These are phyloP conservation scores for Cladosporium sphaerospermum DNA, from an alignment of 2,329 filamentous ascomycete species.

Conservation along the genomic window DNA sequence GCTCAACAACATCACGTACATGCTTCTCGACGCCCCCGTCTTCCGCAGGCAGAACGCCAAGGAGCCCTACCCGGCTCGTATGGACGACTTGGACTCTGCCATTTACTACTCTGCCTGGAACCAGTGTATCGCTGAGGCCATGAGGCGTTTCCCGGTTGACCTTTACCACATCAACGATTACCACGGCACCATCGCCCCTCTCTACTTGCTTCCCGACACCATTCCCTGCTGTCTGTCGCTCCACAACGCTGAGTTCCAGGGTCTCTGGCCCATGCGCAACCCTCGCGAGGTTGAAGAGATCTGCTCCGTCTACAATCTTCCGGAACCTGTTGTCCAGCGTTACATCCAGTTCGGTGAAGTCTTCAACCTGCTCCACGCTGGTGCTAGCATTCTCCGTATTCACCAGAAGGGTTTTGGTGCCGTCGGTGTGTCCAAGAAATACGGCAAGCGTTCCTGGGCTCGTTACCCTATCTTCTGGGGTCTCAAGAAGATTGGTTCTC, in stretches of 20 bases:
- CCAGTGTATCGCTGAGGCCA: conserved; percentile 59
- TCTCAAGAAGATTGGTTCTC: conserved; percentile 54
- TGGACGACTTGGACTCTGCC: conserved; percentile 63
- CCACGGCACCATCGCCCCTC: conserved; percentile 56
- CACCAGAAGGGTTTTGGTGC: conserved; percentile 64
- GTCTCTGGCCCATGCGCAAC: conserved; percentile 61
- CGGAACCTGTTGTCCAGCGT: conserved; percentile 49
- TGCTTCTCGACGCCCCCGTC: conserved; percentile 60
- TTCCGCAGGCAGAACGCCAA: conserved; percentile 58
- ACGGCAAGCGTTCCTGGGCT: conserved; percentile 59
- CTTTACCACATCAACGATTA: conserved; percentile 64
- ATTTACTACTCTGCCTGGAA: conserved; percentile 68
- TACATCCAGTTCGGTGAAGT: conserved; percentile 65
- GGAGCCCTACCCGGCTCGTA: conserved; percentile 60
- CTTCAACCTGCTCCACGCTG: conserved; percentile 64
- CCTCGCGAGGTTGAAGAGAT: conserved; percentile 57
- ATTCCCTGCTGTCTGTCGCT: conserved; percentile 59
- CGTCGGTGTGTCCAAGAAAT: conserved; percentile 63
- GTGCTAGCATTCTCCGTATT: conserved; percentile 58
- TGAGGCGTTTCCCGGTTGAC: conserved; percentile 57
- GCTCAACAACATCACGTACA: conserved; percentile 61
- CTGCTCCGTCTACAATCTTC: conserved; percentile 58
- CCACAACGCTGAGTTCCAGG: conserved; percentile 65
- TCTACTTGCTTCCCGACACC: conserved; percentile 58
- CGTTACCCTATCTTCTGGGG: conserved; percentile 67